phyloP scores from a whole-genome alignment of 306 rosid genomes.

The Sechiopsis laciniata region DNA sequence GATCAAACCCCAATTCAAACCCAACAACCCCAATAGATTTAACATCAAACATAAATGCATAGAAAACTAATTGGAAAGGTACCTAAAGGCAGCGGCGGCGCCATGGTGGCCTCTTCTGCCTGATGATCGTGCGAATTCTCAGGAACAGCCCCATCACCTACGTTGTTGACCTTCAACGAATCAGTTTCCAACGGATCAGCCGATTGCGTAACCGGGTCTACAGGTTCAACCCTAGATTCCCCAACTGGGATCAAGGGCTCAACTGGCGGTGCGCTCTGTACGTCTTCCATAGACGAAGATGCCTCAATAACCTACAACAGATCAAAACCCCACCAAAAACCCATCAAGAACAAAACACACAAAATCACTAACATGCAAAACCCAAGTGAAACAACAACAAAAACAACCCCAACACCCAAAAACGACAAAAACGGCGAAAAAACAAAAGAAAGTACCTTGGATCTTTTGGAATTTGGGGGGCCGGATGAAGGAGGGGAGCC shows the following conservation, averaged over 20 bases:
- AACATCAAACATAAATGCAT: slow-evolving; percentile 14
- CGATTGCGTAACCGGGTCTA: slow-evolving; percentile 43
- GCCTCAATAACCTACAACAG: slow-evolving; percentile 61
- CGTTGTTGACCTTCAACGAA: slow-evolving; percentile 45
- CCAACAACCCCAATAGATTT: slow-evolving; percentile 28
- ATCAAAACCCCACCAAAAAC: slow-evolving; percentile 25
- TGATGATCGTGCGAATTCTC: slow-evolving; percentile 44
- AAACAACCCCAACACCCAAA: not conserved
- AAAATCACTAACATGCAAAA: slow-evolving; percentile 9
- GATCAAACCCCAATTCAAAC: slow-evolving; percentile 24
- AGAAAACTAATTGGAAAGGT: not conserved
- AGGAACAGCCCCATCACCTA: slow-evolving; percentile 36
- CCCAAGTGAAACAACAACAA: slow-evolving; percentile 8
- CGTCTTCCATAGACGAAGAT: slow-evolving; percentile 52
- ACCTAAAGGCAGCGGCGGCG: slow-evolving; percentile 60
- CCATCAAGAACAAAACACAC: not conserved
- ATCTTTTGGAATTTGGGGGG: slow-evolving; percentile 44
- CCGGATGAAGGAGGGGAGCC: slow-evolving; percentile 48
- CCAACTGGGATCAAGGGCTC: slow-evolving; percentile 50
- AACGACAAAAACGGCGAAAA: no score
- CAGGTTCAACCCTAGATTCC: slow-evolving; percentile 45
- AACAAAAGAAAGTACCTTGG: slow-evolving; percentile 47
- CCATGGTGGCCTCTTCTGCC: slow-evolving; percentile 45
- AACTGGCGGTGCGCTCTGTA: slow-evolving; percentile 33
- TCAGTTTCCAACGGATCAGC: slow-evolving; percentile 66